A percentile compares a stretch with the other conserved stretches of the same genome.
Evolutionary conservation across 2,329 filamentous ascomycete species (phyloP).

Genomic region (Orbilia ellipsospora): DNA sequence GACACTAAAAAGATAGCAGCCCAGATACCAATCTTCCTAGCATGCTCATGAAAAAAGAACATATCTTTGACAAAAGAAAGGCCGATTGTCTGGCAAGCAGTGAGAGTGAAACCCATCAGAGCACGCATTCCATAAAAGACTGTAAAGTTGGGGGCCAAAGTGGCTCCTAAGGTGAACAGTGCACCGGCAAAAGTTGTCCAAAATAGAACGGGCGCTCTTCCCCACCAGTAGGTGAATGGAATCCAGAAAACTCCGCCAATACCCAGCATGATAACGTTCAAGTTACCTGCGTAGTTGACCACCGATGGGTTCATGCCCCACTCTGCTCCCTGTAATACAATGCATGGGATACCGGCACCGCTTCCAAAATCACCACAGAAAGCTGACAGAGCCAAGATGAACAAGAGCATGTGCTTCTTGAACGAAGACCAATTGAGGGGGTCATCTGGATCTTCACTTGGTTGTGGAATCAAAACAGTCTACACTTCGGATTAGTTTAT

Average conservation of each 20-base stretch:
- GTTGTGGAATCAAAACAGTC: constrained; percentile 69
- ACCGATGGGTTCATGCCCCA: constrained; percentile 66
- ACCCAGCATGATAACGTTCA: constrained; percentile 67
- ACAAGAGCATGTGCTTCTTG: constrained; percentile 67
- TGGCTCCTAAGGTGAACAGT: constrained; percentile 62
- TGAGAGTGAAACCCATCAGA: constrained; percentile 55
- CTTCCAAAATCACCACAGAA: constrained; percentile 67
- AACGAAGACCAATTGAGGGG: constrained; percentile 68
- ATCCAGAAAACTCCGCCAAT: constrained; percentile 61
- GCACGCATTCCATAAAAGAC: constrained; percentile 60
- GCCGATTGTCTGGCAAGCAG: constrained; percentile 63
- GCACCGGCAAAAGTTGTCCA: constrained; percentile 61
- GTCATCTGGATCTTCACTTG: constrained; percentile 67
- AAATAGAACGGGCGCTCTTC: constrained; percentile 60
- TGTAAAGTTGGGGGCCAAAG: constrained; percentile 60
- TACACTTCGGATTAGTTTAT: constrained; percentile 4
- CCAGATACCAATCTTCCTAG: constrained; percentile 67
- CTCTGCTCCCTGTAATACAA: constrained; percentile 61
- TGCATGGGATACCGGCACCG: constrained; percentile 60
- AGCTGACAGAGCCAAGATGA: constrained; percentile 65
- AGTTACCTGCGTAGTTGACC: constrained; percentile 67
- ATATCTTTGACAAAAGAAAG: constrained; percentile 70
- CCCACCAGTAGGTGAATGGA: constrained; percentile 57
- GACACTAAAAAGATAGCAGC: constrained; percentile 58
- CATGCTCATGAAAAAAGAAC: constrained; percentile 71